Evolutionary conservation across 2,329 filamentous ascomycete genomes (phyloP), one percentile per base, ranked within the genome.

Genomic region (Penicillium expansum): DNA sequence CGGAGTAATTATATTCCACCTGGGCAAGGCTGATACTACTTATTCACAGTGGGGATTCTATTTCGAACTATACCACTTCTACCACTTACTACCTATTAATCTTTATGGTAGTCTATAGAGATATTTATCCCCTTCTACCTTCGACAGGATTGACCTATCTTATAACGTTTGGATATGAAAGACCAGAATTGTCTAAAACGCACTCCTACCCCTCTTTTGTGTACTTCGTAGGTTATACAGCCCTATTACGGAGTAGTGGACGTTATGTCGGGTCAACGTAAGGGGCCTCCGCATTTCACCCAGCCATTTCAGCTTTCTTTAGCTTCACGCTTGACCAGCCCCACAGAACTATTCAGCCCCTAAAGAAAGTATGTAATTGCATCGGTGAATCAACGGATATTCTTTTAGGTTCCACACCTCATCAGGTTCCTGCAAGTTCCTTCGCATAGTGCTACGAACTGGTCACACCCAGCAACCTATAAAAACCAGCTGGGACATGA

Each of bases 331-430:
- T 48, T 42, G 32, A 42, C 48, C 55, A 58, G 53, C 61, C 62
- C 58, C 58, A 44, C 57, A 63, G 55, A 59, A 43, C 1, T 39
- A 59, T 62, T 49, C 57, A 55, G 38, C 48, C 51, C 55, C 45
- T 48, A 44, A 37, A 33, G 10, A 43, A 33, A 33, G 13, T 9
- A 50, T 38, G 18, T 29, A 24, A 50, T 22, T 24, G 18, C 43
- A 48, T 27, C 68, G 62, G 63, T 54, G 41, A 65, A 63, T 67
- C 56, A 58, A 58, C 64, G 62, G 66, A 62, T 51, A 62, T 39
- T 49, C 14, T 39, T 18, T 29, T 18, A 10, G 10, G 16, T 18
- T 44, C 20, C 30, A 22, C 20, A 44, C 27, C 32, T 16, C 14
- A 16, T 56, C n/a, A 22, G 32, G 43, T 52, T 50, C 33, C 27